phyloP scores from a whole-genome alignment of 2,329 filamentous ascomycete species.

The Colletotrichum cordylinicola region DNA sequence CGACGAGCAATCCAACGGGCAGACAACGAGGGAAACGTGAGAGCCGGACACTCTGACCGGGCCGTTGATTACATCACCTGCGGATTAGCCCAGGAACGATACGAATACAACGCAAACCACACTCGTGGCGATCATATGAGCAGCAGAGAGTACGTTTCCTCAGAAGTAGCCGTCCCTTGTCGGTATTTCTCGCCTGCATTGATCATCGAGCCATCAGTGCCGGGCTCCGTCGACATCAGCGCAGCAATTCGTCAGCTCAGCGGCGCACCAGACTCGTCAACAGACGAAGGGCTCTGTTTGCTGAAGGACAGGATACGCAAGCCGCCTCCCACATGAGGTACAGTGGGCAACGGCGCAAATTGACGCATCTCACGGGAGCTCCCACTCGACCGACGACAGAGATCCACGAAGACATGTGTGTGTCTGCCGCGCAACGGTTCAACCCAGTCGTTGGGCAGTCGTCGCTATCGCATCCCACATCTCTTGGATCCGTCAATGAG shows the following conservation, averaged over 20 bases:
- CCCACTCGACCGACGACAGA: not conserved
- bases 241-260: not conserved
- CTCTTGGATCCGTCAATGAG: not conserved
- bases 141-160: not conserved
- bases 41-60: not conserved
- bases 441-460: not conserved
- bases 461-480: conserved; percentile 1
- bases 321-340: not conserved
- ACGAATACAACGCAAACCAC: not conserved
- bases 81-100: not conserved
- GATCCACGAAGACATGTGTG: not conserved
- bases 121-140: not conserved
- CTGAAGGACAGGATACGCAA: not conserved
- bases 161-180: not conserved
- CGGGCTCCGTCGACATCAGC: not conserved
- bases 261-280: not conserved
- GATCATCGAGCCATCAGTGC: not conserved
- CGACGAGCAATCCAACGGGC: not conserved
- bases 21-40: not conserved
- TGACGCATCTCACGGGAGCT: not conserved
- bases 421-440: not conserved
- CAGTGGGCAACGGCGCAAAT: not conserved
- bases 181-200: not conserved
- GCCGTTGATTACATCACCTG: not conserved
- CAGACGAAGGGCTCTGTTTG: not conserved